Conservation (phyloP, 2,329 filamentous ascomycete species). For the Westerdykella aurantiaca region DNA sequence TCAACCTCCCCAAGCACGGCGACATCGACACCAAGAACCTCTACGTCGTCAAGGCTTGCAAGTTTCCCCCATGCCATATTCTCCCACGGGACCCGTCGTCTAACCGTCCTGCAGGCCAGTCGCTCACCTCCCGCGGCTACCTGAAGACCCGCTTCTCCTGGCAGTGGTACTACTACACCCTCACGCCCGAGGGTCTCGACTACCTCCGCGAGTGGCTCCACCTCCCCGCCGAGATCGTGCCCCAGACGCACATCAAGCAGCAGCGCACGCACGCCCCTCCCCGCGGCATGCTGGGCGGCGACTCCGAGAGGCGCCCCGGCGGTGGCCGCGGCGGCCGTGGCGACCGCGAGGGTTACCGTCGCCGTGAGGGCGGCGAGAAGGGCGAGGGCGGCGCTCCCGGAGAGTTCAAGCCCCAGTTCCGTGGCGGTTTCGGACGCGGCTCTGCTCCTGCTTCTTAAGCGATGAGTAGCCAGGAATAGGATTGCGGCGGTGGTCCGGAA, state of each 20-base stretch:
- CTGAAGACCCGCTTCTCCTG: constrained; percentile 98
- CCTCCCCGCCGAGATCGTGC: constrained; percentile 98
- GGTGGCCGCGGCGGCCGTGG: constrained; percentile 59
- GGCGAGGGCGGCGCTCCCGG: constrained; percentile 36
- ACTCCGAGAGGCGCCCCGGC: constrained; percentile 74
- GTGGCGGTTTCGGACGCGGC: constrained; percentile 40
- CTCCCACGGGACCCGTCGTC: neutral
- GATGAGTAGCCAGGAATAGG: constrained; percentile 10
- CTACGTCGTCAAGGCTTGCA: constrained; percentile 92
- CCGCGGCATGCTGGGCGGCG: constrained; percentile 87
- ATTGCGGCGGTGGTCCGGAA: constrained; percentile 8
- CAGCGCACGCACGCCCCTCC: constrained; percentile 97
- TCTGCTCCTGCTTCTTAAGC: constrained; percentile 35
- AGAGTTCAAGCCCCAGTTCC: constrained; percentile 42
- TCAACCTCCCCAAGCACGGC: constrained; percentile 93
- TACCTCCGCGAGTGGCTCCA: constrained; percentile 99
- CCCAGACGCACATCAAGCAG: constrained; percentile 99
- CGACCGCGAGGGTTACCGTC: constrained; percentile 68
- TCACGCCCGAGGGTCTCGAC: constrained; percentile 98
- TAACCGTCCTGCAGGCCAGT: constrained; percentile 55
- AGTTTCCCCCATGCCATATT: constrained; percentile 11
- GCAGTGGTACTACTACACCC: constrained; percentile 87
- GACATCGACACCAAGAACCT: constrained; percentile 99
- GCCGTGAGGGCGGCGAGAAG: constrained; percentile 63
- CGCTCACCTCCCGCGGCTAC: constrained; percentile 93